Base-by-base conservation (phyloP, 768 basidiomycete species). In the Boletus sp. region DNA sequence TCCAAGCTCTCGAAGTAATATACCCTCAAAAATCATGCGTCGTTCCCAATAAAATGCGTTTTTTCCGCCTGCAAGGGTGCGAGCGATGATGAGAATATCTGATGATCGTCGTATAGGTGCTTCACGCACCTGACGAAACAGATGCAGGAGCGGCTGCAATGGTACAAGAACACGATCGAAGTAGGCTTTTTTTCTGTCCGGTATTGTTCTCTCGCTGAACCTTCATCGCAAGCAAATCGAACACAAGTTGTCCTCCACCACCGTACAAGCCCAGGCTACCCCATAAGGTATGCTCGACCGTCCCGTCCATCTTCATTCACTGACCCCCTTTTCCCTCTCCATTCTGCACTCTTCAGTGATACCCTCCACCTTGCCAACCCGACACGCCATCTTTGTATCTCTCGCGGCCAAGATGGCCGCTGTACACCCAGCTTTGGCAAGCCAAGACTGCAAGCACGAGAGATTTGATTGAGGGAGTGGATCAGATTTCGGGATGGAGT, bases 81-180 rank as follows among this genome's bases (percentile, higher is more conserved):
- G 3, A n/a, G n/a, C 18, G 5, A 37, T 9, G 8, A 39, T 10
- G 2, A 7, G 33, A 47, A 18, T 29, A 9, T n/a, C 20, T 56
- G 37, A 63, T 46, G 41, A 39, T 15, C 4, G 32, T 17, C 3
- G 12, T 15, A 7, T 30, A 91, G 90, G 64, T 90, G 84, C 72
- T 92, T 92, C 73, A 79, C 76, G 28, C 81, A 88, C 20, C 81
- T 90, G 36, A 84, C 87, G 14, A 79, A 83, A 51, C 82, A 90
- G 63, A 87, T 92, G 83, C 78, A 77, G 53, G 84, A 88, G 61
- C 78, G 87, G 36, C 71, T 92, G 51, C 78, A 80, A 40, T 91
- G 90, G 85, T 92, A 89, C 72, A 89, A 90, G 64, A 76, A 81
- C 20, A 91, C 89, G 28, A 87, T 92, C 53, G 90, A 93, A 77